Base-by-base conservation (phyloP, 495 filamentous ascomycete genomes). In the Penicillium bovifimosum region DNA sequence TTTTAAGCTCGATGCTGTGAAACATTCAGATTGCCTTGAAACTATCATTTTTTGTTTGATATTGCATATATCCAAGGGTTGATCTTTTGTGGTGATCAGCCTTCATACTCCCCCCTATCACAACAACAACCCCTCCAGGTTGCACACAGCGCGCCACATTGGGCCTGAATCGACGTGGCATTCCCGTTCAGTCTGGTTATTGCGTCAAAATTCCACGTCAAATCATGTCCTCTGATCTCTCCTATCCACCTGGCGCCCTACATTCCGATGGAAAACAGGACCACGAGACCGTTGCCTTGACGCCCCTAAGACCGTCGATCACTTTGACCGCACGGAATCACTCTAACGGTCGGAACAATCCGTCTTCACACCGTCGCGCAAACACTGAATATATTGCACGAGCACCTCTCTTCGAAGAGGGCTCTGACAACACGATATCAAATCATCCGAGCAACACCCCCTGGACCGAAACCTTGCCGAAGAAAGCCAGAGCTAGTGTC, bases 331-430 rank as follows among this genome's bases (percentile, higher is more conserved):
- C 59, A 42, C 51, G 59, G 36, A 62, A 59, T 9, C 54, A 54
- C 28, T 58, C 58, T 9, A 16, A 54, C 52, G 60, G 54, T 50
- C 49, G 53, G 11, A 16, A 54, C 52, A 61, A 56, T 50, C 49
- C 55, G n/a, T 61, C 63, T 40, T 66, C 59, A 43, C 71, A 75
- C 50, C 70, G 72, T 53, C 72, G 72, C 26, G 63, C 68, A 20
- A 75, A 75, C 54, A 75, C 72, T 4, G 72, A 75, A 52, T 66
- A 71, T 34, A 60, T 69, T 49, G 60, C 61, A 47, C 61, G 61
- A 27, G 43, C 63, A 16, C 59, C 65, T 57, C 64, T 61, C 17
- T 58, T 59, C 13, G 60, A 61, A 39, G 50, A 65, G 39, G 53
- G 39, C 17, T 13, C 38, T 31, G 55, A 66, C 41, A 43, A 62